These are phyloP conservation scores for Phoma herbarum DNA, from an alignment of 2,329 filamentous ascomycete species.

Conservation along the genomic window DNA sequence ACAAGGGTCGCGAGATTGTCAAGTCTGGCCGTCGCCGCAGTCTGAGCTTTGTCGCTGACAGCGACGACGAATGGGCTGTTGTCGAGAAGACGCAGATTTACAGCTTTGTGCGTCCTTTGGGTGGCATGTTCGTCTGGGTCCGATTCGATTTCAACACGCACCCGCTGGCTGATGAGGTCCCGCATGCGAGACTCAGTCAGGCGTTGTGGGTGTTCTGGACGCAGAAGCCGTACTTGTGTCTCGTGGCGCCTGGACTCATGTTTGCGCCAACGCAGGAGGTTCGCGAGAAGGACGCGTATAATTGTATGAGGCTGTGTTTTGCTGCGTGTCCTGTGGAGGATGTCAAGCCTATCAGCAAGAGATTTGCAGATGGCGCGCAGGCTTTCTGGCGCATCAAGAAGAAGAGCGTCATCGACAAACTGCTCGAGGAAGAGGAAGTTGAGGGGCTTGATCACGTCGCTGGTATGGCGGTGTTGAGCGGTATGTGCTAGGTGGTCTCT, in stretches of 20 bases:
- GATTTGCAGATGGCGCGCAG: conserved; percentile 73
- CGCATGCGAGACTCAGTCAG: conserved; percentile 66
- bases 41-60: conserved; percentile 46
- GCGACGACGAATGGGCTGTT: conserved; percentile 73
- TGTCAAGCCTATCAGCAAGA: conserved; percentile 67
- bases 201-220: conserved; percentile 78
- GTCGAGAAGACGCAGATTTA: conserved; percentile 78
- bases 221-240: conserved; percentile 71
- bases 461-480: conserved; percentile 43
- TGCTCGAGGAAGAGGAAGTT: conserved; percentile 56
- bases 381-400: conserved; percentile 81
- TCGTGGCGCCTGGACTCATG: conserved; percentile 75
- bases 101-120: conserved; percentile 80
- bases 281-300: conserved; percentile 67
- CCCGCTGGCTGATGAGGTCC: conserved; percentile 67
- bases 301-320: conserved; percentile 82
- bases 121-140: conserved; percentile 93
- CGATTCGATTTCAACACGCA: conserved; percentile 75
- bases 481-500: conserved; percentile 37
- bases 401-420: conserved; percentile 69
- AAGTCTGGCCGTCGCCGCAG: conserved; percentile 64
- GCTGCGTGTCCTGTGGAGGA: conserved; percentile 80
- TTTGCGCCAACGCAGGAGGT: conserved; percentile 75
- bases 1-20: conserved; percentile 71
- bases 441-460: conserved; percentile 27